Evolutionary conservation across 2,329 filamentous ascomycete species (phyloP).

Genomic region (Alternaria conjuncta): DNA sequence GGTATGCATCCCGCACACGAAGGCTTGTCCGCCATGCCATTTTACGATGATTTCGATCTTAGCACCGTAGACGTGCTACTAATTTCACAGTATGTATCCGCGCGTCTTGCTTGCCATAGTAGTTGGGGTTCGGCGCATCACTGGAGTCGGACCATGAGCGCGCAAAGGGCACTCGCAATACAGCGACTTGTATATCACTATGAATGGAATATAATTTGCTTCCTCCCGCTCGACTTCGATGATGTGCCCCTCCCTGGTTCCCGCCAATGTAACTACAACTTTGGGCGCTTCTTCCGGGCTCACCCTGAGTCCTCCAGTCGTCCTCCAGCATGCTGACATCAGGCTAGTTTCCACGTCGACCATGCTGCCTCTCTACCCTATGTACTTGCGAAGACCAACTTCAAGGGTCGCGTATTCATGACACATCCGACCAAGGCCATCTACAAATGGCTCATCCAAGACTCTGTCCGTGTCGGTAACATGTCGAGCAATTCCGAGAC

Average conservation of each 20-base stretch:
- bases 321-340: constrained; percentile 25
- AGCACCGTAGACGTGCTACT: constrained; percentile 96
- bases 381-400: constrained; percentile 97
- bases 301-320: background rate
- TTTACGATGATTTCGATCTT: constrained; percentile 98
- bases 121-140: constrained; percentile 40
- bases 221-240: constrained; percentile 43
- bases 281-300: background rate
- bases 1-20: constrained; percentile 97
- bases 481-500: constrained; percentile 68
- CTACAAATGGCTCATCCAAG: constrained; percentile 99
- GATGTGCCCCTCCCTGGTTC: constrained; percentile 38
- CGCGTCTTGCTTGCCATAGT: constrained; percentile 22
- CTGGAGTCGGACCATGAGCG: constrained; percentile 35
- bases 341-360: constrained; percentile 88
- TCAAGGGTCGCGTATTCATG: constrained; percentile 97
- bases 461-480: constrained; percentile 88
- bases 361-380: constrained; percentile 99
- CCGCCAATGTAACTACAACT: constrained; percentile 25
- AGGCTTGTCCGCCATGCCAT: constrained; percentile 88
- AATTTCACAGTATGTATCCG: constrained; percentile 92
- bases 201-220: constrained; percentile 51
- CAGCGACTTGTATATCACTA: constrained; percentile 48
- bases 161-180: constrained; percentile 24
- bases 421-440: constrained; percentile 99